A percentile compares a stretch with the other conserved stretches of the same genome.
Evolutionary conservation across 495 filamentous ascomycete genomes (phyloP).

Genomic region (Penicillium chermesinum): DNA sequence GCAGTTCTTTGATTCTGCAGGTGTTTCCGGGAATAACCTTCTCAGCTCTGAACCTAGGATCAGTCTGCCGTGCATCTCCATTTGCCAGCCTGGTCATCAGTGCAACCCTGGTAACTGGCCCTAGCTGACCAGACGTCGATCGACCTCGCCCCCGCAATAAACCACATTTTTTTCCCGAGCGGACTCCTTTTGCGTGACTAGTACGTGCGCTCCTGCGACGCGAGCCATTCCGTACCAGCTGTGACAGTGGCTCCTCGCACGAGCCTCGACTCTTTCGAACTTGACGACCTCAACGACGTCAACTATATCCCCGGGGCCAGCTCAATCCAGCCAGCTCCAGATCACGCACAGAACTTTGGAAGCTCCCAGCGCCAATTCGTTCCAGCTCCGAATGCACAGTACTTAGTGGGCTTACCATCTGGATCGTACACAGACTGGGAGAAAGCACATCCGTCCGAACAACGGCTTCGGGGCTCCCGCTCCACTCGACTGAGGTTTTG

Average conservation of each 20-base stretch:
- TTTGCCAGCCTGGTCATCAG: slow-evolving; percentile 18
- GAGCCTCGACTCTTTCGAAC: slow-evolving; percentile 30
- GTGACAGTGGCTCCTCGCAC: slow-evolving; percentile 26
- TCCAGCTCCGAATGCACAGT: slow-evolving; percentile 11
- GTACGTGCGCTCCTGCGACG: background rate
- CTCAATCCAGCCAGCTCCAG: slow-evolving; percentile 4
- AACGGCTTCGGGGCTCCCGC: slow-evolving; percentile 11
- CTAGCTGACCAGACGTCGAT: slow-evolving; percentile 21
- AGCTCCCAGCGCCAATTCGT: slow-evolving; percentile 2
- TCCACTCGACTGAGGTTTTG: slow-evolving; percentile 33
- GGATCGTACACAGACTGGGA: slow-evolving; percentile 6
- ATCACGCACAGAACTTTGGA: slow-evolving; percentile 2
- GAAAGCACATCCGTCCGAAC: slow-evolving; percentile 10
- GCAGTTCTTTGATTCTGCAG: background rate
- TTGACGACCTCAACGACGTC: slow-evolving; percentile 32
- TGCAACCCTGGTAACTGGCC: slow-evolving; percentile 18
- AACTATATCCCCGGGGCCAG: slow-evolving; percentile 6
- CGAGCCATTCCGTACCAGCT: slow-evolving; percentile 1
- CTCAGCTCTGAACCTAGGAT: background rate
- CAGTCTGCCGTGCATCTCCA: slow-evolving; percentile 5
- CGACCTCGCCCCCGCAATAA: slow-evolving; percentile 15
- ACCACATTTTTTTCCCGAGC: slow-evolving; percentile 8
- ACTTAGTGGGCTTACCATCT: slow-evolving; percentile 9
- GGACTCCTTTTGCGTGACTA: slow-evolving; percentile 8
- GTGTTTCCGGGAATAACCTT: slow-evolving; percentile 13